phyloP scores from a whole-genome alignment of 805 yeast genomes.

The Candida tibetensis region DNA sequence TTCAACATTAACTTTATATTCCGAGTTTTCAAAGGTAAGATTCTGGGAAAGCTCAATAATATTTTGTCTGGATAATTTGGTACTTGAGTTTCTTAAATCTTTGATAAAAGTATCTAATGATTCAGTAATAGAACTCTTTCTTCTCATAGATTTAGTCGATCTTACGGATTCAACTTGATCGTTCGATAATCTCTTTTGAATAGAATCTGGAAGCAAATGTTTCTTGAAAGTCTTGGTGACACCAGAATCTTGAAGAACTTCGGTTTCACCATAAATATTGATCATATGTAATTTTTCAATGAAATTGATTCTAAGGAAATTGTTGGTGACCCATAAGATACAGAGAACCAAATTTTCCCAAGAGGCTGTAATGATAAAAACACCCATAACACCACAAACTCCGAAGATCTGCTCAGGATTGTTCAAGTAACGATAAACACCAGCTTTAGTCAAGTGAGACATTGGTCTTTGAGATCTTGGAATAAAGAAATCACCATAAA shows the following conservation, averaged over 20 bases:
- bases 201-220: conserved; percentile 40
- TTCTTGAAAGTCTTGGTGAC: conserved; percentile 44
- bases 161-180: conserved; percentile 14
- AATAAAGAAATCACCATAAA: conserved; percentile 80
- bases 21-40: conserved; percentile 36
- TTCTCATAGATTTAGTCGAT: conserved; percentile 14
- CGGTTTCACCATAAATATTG: conserved; percentile 66
- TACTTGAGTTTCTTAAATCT: conserved; percentile 36
- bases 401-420: conserved; percentile 82
- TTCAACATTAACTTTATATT: conserved; percentile 26
- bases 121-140: conserved; percentile 35
- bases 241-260: conserved; percentile 52
- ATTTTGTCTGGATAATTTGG: conserved; percentile 32
- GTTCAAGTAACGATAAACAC: conserved; percentile 77
- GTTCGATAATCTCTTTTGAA: conserved; percentile 30
- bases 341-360: conserved; percentile 52
- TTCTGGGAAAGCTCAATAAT: conserved; percentile 40
- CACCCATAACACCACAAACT: conserved; percentile 78
- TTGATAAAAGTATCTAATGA: conserved; percentile 47
- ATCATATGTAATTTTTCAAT: conserved; percentile 79
- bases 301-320: conserved; percentile 64
- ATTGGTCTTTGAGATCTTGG: conserved; percentile 44
- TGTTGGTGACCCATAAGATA: conserved; percentile 58
- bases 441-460: conserved; percentile 64
- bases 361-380: conserved; percentile 56